phyloP scores from a whole-genome alignment of 305 asterid species.

The Salvia sclarea region DNA sequence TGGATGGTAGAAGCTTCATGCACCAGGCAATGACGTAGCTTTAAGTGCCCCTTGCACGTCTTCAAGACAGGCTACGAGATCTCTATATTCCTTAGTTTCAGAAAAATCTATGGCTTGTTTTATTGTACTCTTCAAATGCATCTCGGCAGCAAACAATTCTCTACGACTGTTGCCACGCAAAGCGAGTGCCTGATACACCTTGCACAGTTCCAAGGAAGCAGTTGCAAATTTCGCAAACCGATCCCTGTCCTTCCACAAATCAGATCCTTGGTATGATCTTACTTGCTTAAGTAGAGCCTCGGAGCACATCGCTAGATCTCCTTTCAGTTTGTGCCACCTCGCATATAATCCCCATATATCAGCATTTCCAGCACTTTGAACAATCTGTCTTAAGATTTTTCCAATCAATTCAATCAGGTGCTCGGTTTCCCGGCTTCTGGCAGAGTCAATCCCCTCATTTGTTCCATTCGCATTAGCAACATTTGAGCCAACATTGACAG shows the following conservation, averaged over 20 bases:
- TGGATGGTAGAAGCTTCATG: constrained; percentile 32
- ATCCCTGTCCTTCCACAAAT: constrained; percentile 71
- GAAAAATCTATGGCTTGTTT: constrained; percentile 68
- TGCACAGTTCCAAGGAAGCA: constrained; percentile 83
- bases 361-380: constrained; percentile 62
- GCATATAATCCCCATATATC: constrained; percentile 85
- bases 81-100: constrained; percentile 52
- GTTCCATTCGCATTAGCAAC: not conserved
- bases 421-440: constrained; percentile 56
- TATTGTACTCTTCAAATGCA: constrained; percentile 77
- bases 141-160: constrained; percentile 84
- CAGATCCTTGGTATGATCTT: constrained; percentile 86
- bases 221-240: constrained; percentile 76
- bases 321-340: constrained; percentile 87
- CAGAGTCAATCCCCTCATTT: constrained; percentile 32
- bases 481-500: not conserved
- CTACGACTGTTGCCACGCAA: constrained; percentile 43
- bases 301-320: constrained; percentile 85
- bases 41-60: constrained; percentile 59
- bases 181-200: constrained; percentile 67
- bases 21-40: constrained; percentile 36
- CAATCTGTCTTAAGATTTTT: constrained; percentile 59
- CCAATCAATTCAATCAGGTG: constrained; percentile 65
- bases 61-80: constrained; percentile 65
- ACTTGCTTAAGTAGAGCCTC: constrained; percentile 95